Percentiles rank a stretch among this genome's conserved stretches.
These are phyloP conservation scores for Beauveria varroae DNA, from an alignment of 2,329 filamentous ascomycete genomes.

Conservation along the genomic window DNA sequence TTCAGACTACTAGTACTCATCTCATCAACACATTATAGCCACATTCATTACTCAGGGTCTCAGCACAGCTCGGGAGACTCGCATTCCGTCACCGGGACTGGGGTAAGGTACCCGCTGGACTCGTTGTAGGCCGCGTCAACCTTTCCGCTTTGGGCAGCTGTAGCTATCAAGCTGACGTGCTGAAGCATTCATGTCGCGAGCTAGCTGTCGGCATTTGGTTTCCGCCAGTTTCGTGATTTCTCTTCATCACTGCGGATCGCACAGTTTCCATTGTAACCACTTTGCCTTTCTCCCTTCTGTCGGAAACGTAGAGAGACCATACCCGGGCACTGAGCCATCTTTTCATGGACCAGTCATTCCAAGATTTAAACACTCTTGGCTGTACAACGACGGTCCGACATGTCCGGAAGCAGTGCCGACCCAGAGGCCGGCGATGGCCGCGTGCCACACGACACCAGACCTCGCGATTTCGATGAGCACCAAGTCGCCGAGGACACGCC, in stretches of 20 bases:
- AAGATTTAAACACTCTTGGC: too few species aligned
- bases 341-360: too few species aligned
- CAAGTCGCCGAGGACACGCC: slow-evolving; percentile 11
- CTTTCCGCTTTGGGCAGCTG: background rate
- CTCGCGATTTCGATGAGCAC: background rate
- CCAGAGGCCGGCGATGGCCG: background rate
- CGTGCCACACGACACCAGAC: background rate
- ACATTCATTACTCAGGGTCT: too few species aligned
- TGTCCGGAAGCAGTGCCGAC: background rate
- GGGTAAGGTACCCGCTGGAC: slow-evolving; percentile 5
- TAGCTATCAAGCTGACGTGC: background rate
- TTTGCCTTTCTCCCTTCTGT: too few species aligned
- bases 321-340: too few species aligned
- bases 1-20: too few species aligned
- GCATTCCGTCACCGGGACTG: background rate
- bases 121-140: slow-evolving; percentile 4
- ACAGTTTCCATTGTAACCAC: too few species aligned
- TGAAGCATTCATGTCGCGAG: background rate
- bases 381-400: background rate
- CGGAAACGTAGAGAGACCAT: too few species aligned
- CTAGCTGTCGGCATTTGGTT: too few species aligned
- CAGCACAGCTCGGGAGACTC: background rate
- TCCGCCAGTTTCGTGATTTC: too few species aligned
- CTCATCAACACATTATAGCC: background rate
- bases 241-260: too few species aligned